Conservation (phyloP, 139 green algal species). For the Choricystis sp. region DNA sequence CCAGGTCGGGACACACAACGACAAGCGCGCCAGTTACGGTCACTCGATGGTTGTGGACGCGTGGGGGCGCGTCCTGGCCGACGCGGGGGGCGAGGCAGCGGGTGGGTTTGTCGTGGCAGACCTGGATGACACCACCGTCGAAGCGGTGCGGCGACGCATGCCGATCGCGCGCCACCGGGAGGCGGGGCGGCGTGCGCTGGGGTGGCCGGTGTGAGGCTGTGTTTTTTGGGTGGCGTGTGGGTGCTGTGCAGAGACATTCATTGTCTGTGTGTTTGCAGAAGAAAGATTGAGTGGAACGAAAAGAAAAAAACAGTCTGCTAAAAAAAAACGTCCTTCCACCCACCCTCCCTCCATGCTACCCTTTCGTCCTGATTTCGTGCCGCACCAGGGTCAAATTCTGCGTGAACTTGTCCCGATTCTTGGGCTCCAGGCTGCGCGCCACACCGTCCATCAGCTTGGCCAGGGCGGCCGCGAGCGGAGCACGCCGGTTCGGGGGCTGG, state of each 20-base stretch:
- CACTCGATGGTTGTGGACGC: slow-evolving; percentile 81
- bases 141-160: not conserved
- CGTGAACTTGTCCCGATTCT: slow-evolving; percentile 97
- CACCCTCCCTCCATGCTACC: slow-evolving; percentile 6
- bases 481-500: slow-evolving; percentile 43
- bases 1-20: slow-evolving; percentile 78
- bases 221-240: too few relatives aligned
- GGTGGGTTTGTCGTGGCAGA: not conserved
- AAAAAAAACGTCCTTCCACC: not conserved
- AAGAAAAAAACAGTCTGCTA: not conserved
- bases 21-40: slow-evolving; percentile 75
- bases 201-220: too few relatives aligned
- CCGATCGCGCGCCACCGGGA: too few relatives aligned
- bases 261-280: too few relatives aligned
- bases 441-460: slow-evolving; percentile 89
- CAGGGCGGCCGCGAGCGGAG: slow-evolving; percentile 55
- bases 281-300: not conserved
- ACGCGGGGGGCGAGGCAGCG: not conserved
- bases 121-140: not conserved
- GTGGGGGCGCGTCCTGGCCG: slow-evolving; percentile 69
- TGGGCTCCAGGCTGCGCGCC: slow-evolving; percentile 68
- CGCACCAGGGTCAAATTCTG: slow-evolving; percentile 88
- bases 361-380: slow-evolving; percentile 70
- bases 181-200: too few relatives aligned
- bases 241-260: too few relatives aligned